Conservation (phyloP, 2,329 filamentous ascomycete genomes). For the Scytalidium lignicola region DNA sequence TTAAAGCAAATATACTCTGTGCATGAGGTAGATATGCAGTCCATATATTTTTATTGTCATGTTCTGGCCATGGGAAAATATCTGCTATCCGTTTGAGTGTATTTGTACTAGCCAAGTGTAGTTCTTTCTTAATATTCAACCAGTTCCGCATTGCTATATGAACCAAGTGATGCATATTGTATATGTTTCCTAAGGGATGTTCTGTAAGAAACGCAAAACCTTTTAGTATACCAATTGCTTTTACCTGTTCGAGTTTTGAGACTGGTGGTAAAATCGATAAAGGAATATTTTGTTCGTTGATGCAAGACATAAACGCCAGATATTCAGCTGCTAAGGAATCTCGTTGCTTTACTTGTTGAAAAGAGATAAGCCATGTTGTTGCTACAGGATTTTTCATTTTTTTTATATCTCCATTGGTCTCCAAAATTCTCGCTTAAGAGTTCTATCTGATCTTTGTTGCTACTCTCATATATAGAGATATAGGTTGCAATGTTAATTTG, state of each 20-base stretch:
- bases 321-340: constrained; percentile 1
- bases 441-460: background rate
- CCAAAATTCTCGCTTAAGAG: background rate
- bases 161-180: constrained; percentile 1
- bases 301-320: constrained; percentile 2
- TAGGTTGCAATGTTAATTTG: background rate
- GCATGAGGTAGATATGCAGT: constrained; percentile 28
- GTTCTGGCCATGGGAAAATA: constrained; percentile 7
- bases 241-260: background rate
- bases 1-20: background rate
- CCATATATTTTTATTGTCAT: constrained; percentile 17
- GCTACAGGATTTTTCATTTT: background rate
- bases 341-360: background rate
- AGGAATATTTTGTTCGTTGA: background rate
- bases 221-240: constrained; percentile 2
- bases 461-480: background rate
- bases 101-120: background rate
- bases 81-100: constrained; percentile 2
- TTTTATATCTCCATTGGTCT: background rate
- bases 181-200: background rate
- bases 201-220: constrained; percentile 2
- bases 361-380: constrained; percentile 1
- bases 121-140: background rate
- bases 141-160: constrained; percentile 3
- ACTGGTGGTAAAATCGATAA: background rate